Conservation (phyloP, 208 protist species). For the Wallacemonas sp. region DNA sequence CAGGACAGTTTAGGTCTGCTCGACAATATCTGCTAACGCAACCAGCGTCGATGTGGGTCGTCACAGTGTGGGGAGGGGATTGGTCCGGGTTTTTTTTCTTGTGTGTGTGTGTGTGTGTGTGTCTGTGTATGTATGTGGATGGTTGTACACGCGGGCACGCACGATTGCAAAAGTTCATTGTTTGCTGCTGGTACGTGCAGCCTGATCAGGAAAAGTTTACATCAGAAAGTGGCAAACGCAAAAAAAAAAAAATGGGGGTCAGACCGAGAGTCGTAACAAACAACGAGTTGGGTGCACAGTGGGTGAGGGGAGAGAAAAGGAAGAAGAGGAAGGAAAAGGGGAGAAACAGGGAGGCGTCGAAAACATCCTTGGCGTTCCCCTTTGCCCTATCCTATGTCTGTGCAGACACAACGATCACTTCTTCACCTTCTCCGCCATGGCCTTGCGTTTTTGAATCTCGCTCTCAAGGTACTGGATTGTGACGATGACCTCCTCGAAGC, state of each 20-base stretch:
- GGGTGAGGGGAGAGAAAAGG: background rate
- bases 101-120: background rate
- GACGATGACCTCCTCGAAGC: slow-evolving; percentile 71
- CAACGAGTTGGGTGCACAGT: no score
- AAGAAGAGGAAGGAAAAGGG: slow-evolving; percentile 13
- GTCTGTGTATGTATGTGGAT: background rate
- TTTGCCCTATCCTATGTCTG: no score
- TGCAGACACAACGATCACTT: no score
- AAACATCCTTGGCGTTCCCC: no score
- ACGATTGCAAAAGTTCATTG: no score
- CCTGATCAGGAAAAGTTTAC: slow-evolving; percentile 8
- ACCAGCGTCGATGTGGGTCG: no score
- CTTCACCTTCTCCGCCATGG: slow-evolving; percentile 60
- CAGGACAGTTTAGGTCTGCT: no score
- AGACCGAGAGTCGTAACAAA: no score
- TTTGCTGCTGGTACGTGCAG: background rate
- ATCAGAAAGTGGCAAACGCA: background rate
- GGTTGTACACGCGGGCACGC: background rate
- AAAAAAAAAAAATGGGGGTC: no score
- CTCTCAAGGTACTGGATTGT: slow-evolving; percentile 67
- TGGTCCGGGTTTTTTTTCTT: slow-evolving; percentile 9
- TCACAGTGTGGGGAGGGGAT: no score
- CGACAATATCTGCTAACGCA: no score
- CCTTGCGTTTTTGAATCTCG: slow-evolving; percentile 68
- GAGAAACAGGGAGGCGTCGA: no score